Conservation (phyloP, 495 filamentous ascomycete genomes). For the Chaetomium cochliodes region DNA sequence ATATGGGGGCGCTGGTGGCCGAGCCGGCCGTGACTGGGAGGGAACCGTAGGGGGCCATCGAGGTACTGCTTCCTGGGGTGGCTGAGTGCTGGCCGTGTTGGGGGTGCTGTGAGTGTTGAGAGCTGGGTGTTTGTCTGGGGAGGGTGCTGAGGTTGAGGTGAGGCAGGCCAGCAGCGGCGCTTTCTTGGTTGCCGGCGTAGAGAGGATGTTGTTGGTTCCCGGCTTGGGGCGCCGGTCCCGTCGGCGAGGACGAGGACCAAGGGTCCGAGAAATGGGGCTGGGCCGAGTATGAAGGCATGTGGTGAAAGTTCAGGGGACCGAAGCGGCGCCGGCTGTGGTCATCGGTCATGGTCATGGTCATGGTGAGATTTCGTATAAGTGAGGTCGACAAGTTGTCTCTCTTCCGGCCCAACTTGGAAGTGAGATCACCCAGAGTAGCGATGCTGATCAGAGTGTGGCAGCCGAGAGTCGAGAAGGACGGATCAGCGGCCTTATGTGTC, state of each 20-base stretch:
- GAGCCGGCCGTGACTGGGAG: slow-evolving; percentile 69
- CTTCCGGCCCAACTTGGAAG: slow-evolving; percentile 21
- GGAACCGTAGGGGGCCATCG: slow-evolving; percentile 69
- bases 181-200: slow-evolving; percentile 47
- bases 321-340: slow-evolving; percentile 73
- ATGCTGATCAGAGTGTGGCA: slow-evolving; percentile 25
- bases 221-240: slow-evolving; percentile 33
- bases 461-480: slow-evolving; percentile 51
- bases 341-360: slow-evolving; percentile 83
- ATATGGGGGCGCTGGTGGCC: slow-evolving; percentile 68
- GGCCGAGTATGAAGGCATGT: slow-evolving; percentile 58
- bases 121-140: slow-evolving; percentile 38
- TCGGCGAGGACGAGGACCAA: slow-evolving; percentile 59
- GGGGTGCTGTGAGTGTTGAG: slow-evolving; percentile 3
- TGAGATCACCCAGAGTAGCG: slow-evolving; percentile 17
- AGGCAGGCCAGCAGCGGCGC: slow-evolving; percentile 24
- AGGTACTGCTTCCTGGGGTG: slow-evolving; percentile 46
- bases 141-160: slow-evolving; percentile 49
- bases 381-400: slow-evolving; percentile 23
- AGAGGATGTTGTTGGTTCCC: slow-evolving; percentile 50
- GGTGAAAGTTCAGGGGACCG: slow-evolving; percentile 77
- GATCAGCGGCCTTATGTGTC: slow-evolving; percentile 80
- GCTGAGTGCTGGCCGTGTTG: slow-evolving; percentile 20
- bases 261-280: slow-evolving; percentile 90
- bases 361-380: slow-evolving; percentile 41